A percentile compares a stretch with the other conserved stretches of the same genome.
Evolutionary conservation across 78 protist genomes (phyloP).

Genomic region (Creolimax fragrantissima): DNA sequence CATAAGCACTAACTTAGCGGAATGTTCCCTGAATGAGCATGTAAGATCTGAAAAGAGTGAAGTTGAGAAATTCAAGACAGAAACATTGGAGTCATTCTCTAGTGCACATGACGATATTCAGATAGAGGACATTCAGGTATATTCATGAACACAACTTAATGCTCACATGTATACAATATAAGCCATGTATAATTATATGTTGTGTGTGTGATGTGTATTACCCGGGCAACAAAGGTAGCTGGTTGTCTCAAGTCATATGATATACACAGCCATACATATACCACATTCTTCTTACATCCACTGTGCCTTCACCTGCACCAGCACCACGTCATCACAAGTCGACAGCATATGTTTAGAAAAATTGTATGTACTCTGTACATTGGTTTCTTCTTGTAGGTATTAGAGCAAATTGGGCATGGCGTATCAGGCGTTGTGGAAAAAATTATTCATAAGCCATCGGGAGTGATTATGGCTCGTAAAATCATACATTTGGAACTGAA

Average conservation of each 20-base stretch:
- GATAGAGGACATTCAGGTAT: background rate
- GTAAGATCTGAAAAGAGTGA: background rate
- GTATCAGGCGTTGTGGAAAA: background rate
- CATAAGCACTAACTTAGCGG: too few species aligned
- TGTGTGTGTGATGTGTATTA: too few species aligned
- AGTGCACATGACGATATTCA: background rate
- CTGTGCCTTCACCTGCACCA: too few species aligned
- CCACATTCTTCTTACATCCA: too few species aligned
- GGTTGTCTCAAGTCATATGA: too few species aligned
- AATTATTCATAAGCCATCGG: background rate
- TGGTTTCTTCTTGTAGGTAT: too few species aligned
- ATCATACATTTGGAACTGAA: background rate
- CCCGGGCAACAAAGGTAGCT: too few species aligned
- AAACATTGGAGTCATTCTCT: background rate
- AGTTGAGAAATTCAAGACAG: background rate
- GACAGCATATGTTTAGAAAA: too few species aligned
- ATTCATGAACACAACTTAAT: background rate
- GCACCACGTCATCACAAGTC: too few species aligned
- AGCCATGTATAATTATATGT: too few species aligned
- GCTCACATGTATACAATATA: background rate
- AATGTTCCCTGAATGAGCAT: background rate
- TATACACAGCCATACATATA: too few species aligned
- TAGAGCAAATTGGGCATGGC: conserved; percentile 1
- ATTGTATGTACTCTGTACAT: too few species aligned
- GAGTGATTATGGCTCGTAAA: conserved; percentile 13